Evolutionary conservation across 306 rosid species (phyloP), one percentile per base, ranked within the genome.

Genomic region (Medicago arabica): DNA sequence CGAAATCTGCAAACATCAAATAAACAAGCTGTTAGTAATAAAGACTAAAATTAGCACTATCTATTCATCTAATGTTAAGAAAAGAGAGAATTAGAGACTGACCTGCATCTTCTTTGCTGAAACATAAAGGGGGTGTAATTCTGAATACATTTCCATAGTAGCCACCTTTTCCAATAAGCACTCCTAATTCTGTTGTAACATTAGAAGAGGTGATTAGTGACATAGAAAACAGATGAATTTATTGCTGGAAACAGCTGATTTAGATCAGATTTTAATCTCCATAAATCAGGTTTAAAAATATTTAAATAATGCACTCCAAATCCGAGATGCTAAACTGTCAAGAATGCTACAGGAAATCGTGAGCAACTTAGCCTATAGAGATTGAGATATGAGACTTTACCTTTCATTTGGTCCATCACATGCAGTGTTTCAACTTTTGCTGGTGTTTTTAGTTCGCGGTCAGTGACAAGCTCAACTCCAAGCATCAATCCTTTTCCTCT

Each of bases 71-170:
- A 61, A 2, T 51, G 69, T 40, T 34, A 58, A 49, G 19, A 21
- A 7, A 70, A 41, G 63, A 67, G 31, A 36, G 38, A 41, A 11
- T 43, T 21, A 3, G 55, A 66, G 34, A 13, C 21, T 61, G 31
- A 46, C 98, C 98, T 77, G 99, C 97, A 85, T 92, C 99, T 76
- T 92, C 90, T 81, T 87, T 90, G 16, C 86, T 87, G 91, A 95
- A 86, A 80, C 99, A 92, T 51, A 95, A 75, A 8, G 99, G 97
- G 74, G 99, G 99, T 50, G 97, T 95, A 47, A 95, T 86, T 84
- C 99, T 82, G 68, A 92, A 95, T 23, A 95, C 99, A 80, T 95
- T 95, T 59, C 96, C 97, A 81, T 88, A 83, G 80, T 66, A 90
- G 34, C 99, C 97, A 40, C 99, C 99, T 69, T 88, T 92, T 41